Base-by-base conservation (phyloP, 805 yeast genomes). In the Suhomyces xylopsoci region DNA sequence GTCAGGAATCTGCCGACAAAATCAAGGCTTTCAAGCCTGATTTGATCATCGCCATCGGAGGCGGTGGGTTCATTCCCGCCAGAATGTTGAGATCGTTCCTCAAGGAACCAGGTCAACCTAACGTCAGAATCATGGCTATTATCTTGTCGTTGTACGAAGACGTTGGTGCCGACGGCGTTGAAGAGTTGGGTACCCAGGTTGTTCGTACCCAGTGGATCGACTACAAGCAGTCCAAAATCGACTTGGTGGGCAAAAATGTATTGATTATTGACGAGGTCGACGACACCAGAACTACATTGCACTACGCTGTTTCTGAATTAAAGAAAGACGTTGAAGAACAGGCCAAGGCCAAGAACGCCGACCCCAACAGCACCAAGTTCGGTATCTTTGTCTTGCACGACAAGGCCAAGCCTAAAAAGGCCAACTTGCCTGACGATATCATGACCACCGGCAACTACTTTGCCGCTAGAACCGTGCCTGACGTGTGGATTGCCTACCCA, bases 11-110 rank as follows among this genome's bases (percentile, higher is more conserved):
- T 2, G 85, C 91, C 14, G 82, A 78, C 51, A 81, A 78, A 57
- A 81, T 88, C 67, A 84, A 83, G 68, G 70, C 74, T 25, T 86
- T 90, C 76, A 83, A 89, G 62, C 96, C 97, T 40, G 96, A 92
- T 69, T 79, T 90, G 54, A 89, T 92, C 72, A 89, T 93, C 57
- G 97, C 98, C 60, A 90, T 93, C 64, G 99, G 96, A 65, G 97
- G 97, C 62, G 97, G 99, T 67, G 99, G 98, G 1, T 90, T 93
- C 70, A 94, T 93, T 53, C 99, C 98, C 25, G 97, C 99, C 7
- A 84, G 99, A 69, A 94, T 94, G 73, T 80, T 93, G 68, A 84
- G 99, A 70, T 85, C 98, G 1, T 94, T 93, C 71, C 77, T 93
- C 60, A 93, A 92, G 71, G 88, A 86, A 59, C 89, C 88, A 28